Percentiles rank a stretch among this genome's conserved stretches.
These are phyloP conservation scores for Globisporangium megalacanthum DNA, from an alignment of 352 stramenopile genomes.

Conservation along the genomic window DNA sequence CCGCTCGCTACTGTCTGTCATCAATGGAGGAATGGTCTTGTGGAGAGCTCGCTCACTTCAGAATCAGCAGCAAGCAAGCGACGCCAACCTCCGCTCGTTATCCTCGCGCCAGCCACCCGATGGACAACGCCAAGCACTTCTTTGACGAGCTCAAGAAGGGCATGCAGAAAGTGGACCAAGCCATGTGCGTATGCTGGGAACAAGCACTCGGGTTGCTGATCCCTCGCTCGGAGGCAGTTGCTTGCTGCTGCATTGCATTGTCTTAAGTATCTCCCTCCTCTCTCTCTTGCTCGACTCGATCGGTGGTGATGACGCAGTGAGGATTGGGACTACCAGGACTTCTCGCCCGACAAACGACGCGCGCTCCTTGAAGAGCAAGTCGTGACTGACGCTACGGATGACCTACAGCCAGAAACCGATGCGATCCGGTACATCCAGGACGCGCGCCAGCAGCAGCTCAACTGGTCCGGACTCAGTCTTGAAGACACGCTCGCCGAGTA, in stretches of 20 bases:
- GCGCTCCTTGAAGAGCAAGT: conserved; percentile 52
- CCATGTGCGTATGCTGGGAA: conserved; percentile 22
- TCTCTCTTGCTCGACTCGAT: no score
- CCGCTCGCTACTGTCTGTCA: background rate
- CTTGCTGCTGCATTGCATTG: background rate
- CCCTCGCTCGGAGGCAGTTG: no score
- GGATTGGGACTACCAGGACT: conserved; percentile 71
- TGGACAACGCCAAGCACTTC: conserved; percentile 29
- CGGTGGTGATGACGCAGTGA: conserved; percentile 22
- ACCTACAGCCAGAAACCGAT: conserved; percentile 26
- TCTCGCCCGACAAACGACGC: conserved; percentile 57
- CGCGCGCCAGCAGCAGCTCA: conserved; percentile 17
- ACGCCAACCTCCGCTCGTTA: background rate
- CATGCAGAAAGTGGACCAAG: conserved; percentile 37
- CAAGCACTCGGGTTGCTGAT: no score
- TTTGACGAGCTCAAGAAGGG: conserved; percentile 42
- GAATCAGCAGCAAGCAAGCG: background rate
- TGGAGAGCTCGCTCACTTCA: background rate
- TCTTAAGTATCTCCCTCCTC: no score
- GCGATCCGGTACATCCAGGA: conserved; percentile 28
- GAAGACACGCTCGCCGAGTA: conserved; percentile 45
- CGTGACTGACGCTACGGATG: conserved; percentile 29
- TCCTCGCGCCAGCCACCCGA: background rate
- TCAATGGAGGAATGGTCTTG: no score
- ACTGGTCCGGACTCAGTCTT: conserved; percentile 40